Evolutionary conservation across 2,329 filamentous ascomycete species (phyloP).

Genomic region (Pseudogymnoascus sp.): DNA sequence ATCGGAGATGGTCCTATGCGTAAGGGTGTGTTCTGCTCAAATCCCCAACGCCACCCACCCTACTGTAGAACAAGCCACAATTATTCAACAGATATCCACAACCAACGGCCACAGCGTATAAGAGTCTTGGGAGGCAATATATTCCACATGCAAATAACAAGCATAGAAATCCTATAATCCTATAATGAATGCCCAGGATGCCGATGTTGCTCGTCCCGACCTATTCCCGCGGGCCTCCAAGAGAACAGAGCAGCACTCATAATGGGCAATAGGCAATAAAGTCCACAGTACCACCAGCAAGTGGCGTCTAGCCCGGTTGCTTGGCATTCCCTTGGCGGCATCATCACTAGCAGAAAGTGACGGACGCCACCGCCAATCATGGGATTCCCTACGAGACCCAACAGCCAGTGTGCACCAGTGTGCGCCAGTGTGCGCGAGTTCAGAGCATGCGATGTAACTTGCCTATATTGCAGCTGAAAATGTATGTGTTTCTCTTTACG

Average conservation of each 20-base stretch:
- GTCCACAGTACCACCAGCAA: background rate
- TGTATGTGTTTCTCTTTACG: background rate
- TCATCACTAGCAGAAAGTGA: background rate
- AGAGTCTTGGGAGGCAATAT: background rate
- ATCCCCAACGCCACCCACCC: background rate
- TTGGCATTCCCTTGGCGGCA: background rate
- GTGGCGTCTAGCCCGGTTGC: conserved; percentile 1
- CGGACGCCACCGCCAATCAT: conserved; percentile 2
- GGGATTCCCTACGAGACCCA: background rate
- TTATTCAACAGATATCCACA: background rate
- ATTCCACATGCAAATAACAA: background rate
- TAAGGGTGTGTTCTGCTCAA: background rate
- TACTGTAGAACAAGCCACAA: background rate
- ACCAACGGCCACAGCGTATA: background rate
- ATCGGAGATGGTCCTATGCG: background rate
- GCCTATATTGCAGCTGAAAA: background rate
- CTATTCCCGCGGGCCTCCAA: background rate
- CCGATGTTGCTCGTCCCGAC: background rate
- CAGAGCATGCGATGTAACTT: background rate
- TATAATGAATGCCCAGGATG: background rate
- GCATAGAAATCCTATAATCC: background rate
- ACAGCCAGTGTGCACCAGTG: background rate
- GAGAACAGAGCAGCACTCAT: background rate
- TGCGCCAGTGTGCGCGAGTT: too few species aligned
- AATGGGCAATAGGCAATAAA: background rate